Conservation (phyloP, 2,329 filamentous ascomycete species). For the Proliferodiscus dingleyae region DNA sequence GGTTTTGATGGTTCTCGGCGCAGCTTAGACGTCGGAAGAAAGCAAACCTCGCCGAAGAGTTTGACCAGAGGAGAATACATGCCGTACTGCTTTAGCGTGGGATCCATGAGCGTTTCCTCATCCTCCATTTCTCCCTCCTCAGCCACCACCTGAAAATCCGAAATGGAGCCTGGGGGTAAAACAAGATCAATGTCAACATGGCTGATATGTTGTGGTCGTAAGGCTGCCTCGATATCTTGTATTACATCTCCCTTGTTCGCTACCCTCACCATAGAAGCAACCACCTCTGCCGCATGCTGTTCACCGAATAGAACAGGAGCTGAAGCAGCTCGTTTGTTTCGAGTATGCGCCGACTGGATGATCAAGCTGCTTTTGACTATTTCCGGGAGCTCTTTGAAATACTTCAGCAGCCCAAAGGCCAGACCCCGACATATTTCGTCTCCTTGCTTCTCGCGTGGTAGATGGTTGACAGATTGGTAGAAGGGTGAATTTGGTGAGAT, state of each 20-base stretch:
- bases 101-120: conserved; percentile 57
- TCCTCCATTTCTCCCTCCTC: conserved; percentile 58
- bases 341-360: conserved; percentile 36
- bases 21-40: conserved; percentile 79
- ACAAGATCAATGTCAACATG: conserved; percentile 87
- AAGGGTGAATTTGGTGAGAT: conserved; percentile 89
- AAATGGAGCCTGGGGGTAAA: conserved; percentile 70
- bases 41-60: conserved; percentile 76
- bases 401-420: conserved; percentile 89
- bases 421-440: conserved; percentile 89
- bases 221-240: conserved; percentile 65
- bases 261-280: conserved; percentile 76
- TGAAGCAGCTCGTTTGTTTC: conserved; percentile 56
- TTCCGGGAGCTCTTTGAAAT: conserved; percentile 82
- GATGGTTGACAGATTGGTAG: conserved; percentile 82
- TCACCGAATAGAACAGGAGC: conserved; percentile 70
- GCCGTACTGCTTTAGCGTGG: conserved; percentile 65
- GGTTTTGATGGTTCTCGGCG: conserved; percentile 84
- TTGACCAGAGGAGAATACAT: conserved; percentile 72
- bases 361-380: conserved; percentile 68
- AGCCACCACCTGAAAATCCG: conserved; percentile 54
- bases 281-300: conserved; percentile 87
- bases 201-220: conserved; percentile 75
- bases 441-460: conserved; percentile 91
- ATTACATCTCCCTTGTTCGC: conserved; percentile 73